These are phyloP conservation scores for Astrothelium macrocarpum DNA, from an alignment of 495 filamentous ascomycete species.

Conservation along the genomic window DNA sequence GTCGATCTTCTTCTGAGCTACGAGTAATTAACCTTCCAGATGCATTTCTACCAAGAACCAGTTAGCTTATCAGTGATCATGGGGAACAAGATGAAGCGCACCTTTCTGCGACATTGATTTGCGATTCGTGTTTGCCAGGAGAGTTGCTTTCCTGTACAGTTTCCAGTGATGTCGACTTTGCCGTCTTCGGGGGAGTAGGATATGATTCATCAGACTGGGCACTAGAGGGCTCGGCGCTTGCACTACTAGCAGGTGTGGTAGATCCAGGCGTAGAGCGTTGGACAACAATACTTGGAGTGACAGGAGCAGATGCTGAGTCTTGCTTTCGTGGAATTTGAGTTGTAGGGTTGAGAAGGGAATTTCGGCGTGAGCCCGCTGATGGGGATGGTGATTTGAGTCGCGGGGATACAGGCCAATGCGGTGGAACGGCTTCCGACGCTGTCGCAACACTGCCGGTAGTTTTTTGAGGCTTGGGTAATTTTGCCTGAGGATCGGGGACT, in stretches of 20 bases:
- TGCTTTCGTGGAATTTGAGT: constrained; percentile 17
- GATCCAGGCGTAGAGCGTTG: constrained; percentile 43
- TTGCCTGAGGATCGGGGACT: constrained; percentile 44
- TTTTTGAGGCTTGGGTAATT: constrained; percentile 55
- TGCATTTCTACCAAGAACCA: background rate
- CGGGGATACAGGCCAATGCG: constrained; percentile 59
- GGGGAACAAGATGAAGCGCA: background rate
- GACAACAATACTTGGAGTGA: constrained; percentile 43
- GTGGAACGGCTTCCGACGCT: constrained; percentile 40
- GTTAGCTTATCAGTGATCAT: no score
- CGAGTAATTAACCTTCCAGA: background rate
- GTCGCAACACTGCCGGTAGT: constrained; percentile 28
- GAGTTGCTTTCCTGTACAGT: constrained; percentile 89
- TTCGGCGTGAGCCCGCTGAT: constrained; percentile 29
- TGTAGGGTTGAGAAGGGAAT: constrained; percentile 27
- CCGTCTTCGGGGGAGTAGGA: constrained; percentile 37
- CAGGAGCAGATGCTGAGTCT: constrained; percentile 9
- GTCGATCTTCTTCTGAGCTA: constrained; percentile 35
- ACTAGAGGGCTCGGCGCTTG: constrained; percentile 12
- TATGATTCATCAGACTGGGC: constrained; percentile 1
- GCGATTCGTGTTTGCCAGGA: background rate
- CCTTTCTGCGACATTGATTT: background rate
- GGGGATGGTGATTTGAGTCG: constrained; percentile 61
- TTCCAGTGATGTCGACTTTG: constrained; percentile 50
- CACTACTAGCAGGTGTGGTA: constrained; percentile 42